Evolutionary conservation across 176 grass and related monocot genomes (phyloP), one percentile per base, ranked within the genome.

Genomic region (Avena eriantha): DNA sequence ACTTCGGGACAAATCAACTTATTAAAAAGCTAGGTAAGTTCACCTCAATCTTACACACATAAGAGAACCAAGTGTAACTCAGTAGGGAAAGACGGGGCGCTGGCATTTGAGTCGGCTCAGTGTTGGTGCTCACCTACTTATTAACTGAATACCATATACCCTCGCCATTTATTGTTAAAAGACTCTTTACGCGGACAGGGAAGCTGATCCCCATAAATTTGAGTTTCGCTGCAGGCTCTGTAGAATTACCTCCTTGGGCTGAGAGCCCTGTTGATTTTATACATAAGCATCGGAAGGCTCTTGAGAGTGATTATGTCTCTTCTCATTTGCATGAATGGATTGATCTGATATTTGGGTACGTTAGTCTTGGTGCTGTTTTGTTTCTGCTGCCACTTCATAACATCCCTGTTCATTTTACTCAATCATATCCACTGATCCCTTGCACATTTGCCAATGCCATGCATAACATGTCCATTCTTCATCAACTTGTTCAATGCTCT

Each of bases 271-370:
- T 94, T 88, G 97, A 98, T 87, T 98, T 98, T 87, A 93, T 98
- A 83, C 83, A 96, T 84, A 96, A 91, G 80, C 97, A 98, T 88
- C 89, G 90, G 22, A 91, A 89, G 69, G 97, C 94, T 90, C 92
- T 98, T 85, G 97, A 98, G 92, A 94, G 92, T 71, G 97, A 98
- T 75, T 85, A 98, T 88, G 93, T 96, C 24, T 98, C 97, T 19
- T 71, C 92, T 85, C 87, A 86, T 91, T 90, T 98, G 67, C 88
- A 98, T 88, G 92, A 96, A 79, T 98, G 97, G 97, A 94, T 98
- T 17, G 97, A 98, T 84, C 88, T 98, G 66, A 98, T 98, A 86
- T 98, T 98, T 83, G 97, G 97, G 93, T 98, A 98, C 22, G 82
- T 77, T 87, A 80, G 47, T 73, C 60, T 12, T 87, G 33, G 33